A percentile compares a stretch with the other conserved stretches of the same genome.
phyloP scores from a whole-genome alignment of 2,329 filamentous ascomycete genomes.

The Tolypocladium inflatum region DNA sequence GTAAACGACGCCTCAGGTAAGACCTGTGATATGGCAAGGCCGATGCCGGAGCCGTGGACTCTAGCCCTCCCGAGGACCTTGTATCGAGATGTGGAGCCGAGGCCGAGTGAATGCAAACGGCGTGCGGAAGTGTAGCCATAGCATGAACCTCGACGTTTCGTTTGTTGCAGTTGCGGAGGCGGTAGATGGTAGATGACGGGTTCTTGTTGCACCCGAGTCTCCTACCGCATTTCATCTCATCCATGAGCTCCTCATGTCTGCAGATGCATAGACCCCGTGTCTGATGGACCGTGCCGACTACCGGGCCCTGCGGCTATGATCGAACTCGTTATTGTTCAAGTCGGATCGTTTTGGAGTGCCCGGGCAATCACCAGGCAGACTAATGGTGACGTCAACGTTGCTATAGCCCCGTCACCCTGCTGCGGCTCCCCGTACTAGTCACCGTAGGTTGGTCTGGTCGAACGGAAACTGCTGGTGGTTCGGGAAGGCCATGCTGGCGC shows the following conservation, averaged over 20 bases:
- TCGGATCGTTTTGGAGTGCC: not conserved
- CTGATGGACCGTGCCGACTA: not conserved
- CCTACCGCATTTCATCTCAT: not conserved
- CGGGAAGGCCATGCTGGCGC: constrained; percentile 91
- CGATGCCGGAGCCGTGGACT: not conserved
- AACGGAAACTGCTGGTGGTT: constrained; percentile 73
- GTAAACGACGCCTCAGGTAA: not conserved
- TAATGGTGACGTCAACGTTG: not conserved
- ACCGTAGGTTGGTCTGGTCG: constrained; percentile 48
- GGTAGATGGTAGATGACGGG: not conserved
- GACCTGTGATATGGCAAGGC: not conserved
- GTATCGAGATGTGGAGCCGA: not conserved
- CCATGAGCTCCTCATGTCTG: not conserved
- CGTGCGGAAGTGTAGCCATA: not conserved
- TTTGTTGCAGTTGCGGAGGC: no score
- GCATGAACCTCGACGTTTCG: not conserved
- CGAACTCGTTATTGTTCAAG: not conserved
- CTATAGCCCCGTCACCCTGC: not conserved
- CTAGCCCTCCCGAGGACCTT: not conserved
- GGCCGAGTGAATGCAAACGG: not conserved
- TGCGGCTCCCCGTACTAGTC: constrained; percentile 6
- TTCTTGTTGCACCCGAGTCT: not conserved
- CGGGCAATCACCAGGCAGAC: not conserved
- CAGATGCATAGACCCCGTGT: not conserved
- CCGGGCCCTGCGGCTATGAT: not conserved